These are phyloP conservation scores for Gaeumannomyces tritici DNA, from an alignment of 2,329 filamentous ascomycete genomes.

Conservation along the genomic window DNA sequence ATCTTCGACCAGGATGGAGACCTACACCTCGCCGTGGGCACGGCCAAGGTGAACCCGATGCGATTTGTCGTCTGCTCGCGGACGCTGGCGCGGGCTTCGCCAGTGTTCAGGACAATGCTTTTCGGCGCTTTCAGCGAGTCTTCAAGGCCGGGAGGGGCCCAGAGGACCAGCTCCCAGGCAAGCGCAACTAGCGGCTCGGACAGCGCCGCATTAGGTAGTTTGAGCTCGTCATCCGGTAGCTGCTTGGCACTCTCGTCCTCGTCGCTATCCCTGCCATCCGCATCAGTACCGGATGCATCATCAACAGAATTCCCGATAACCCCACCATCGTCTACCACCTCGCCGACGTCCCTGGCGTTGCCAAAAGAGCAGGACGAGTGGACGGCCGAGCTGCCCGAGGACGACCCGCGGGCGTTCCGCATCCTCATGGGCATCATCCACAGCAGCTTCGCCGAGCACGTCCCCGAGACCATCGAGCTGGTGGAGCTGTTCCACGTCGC, in stretches of 20 bases:
- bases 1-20: slow-evolving; percentile 10
- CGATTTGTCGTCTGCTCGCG: slow-evolving; percentile 17
- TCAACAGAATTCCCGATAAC: neutral
- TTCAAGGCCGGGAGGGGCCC: neutral
- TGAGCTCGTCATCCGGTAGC: neutral
- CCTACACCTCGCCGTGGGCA: slow-evolving; percentile 6
- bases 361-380: slow-evolving; percentile 10
- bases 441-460: slow-evolving; percentile 13
- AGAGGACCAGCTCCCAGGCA: neutral
- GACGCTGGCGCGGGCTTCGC: slow-evolving; percentile 15
- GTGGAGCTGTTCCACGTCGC: slow-evolving; percentile 17
- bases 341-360: neutral
- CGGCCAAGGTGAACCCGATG: slow-evolving; percentile 1
- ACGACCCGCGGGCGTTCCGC: slow-evolving; percentile 17
- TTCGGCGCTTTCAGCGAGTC: slow-evolving; percentile 17
- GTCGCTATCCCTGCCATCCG: neutral
- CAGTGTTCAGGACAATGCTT: slow-evolving; percentile 19
- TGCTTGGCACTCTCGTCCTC: neutral
- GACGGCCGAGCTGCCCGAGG: slow-evolving; percentile 19
- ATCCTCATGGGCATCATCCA: slow-evolving; percentile 21
- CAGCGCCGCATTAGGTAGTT: neutral
- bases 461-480: slow-evolving; percentile 13
- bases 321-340: no score
- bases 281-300: neutral
- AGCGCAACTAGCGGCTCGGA: neutral